Evolutionary conservation across 169 alveolate genomes (phyloP).

Genomic region (Plasmodium inui): DNA sequence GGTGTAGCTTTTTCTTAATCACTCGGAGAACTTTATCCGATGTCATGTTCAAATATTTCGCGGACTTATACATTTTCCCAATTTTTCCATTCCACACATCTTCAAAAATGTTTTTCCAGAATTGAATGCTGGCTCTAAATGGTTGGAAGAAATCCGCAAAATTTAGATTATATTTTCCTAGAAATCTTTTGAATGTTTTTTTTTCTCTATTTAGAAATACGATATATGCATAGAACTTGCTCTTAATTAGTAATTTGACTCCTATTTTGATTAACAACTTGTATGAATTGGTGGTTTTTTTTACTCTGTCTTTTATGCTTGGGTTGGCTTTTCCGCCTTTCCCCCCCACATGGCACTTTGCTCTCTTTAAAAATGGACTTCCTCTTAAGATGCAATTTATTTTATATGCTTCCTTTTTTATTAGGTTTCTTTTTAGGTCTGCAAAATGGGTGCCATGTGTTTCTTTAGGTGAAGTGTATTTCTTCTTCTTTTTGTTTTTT

Average conservation of each 20-base stretch:
- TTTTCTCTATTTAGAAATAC: slow-evolving; percentile 36
- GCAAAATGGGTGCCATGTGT: slow-evolving; percentile 10
- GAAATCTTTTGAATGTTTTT: slow-evolving; percentile 44
- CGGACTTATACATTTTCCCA: slow-evolving; percentile 40
- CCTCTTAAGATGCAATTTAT: slow-evolving; percentile 10
- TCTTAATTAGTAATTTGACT: slow-evolving; percentile 39
- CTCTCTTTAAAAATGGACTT: background rate
- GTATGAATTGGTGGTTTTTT: slow-evolving; percentile 18
- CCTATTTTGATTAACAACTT: slow-evolving; percentile 33
- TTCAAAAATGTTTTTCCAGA: slow-evolving; percentile 72
- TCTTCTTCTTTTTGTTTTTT: background rate
- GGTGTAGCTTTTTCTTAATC: slow-evolving; percentile 45
- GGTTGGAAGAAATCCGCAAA: slow-evolving; percentile 66
- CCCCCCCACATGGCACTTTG: background rate
- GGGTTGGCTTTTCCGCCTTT: background rate
- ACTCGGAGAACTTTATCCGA: slow-evolving; percentile 9
- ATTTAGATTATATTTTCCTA: slow-evolving; percentile 54
- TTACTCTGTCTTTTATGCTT: background rate
- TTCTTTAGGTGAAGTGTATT: background rate
- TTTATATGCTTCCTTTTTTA: slow-evolving; percentile 49
- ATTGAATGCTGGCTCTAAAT: slow-evolving; percentile 31
- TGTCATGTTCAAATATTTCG: slow-evolving; percentile 28
- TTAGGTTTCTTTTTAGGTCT: slow-evolving; percentile 35
- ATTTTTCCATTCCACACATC: slow-evolving; percentile 66
- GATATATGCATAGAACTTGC: slow-evolving; percentile 42